Percentiles rank a stretch among this genome's conserved stretches.
Conservation (phyloP, 2,329 filamentous ascomycete species). For the Exophiala aquamarina region DNA sequence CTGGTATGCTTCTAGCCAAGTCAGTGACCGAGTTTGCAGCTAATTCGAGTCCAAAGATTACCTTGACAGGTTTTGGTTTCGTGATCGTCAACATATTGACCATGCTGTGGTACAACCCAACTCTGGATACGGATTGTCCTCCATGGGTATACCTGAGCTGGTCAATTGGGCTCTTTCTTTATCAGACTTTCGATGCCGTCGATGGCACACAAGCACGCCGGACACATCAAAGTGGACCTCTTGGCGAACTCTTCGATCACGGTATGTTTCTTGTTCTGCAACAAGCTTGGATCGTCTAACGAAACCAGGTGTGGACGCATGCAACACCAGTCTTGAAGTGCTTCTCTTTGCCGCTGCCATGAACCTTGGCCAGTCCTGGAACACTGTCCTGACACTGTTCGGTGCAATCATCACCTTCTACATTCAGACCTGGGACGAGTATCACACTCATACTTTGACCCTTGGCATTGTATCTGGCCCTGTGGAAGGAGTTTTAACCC, state of each 20-base stretch:
- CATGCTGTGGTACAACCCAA: slow-evolving; percentile 94
- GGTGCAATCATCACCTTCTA: slow-evolving; percentile 93
- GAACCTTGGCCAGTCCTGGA: slow-evolving; percentile 91
- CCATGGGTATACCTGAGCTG: slow-evolving; percentile 93
- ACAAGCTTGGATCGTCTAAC: slow-evolving; percentile 12
- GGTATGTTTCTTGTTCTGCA: slow-evolving; percentile 48
- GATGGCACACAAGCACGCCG: slow-evolving; percentile 90
- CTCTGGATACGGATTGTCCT: slow-evolving; percentile 88
- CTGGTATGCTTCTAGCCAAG: slow-evolving; percentile 36
- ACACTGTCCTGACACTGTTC: slow-evolving; percentile 79
- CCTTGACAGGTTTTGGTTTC: slow-evolving; percentile 85
- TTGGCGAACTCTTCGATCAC: slow-evolving; percentile 97
- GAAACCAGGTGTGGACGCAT: slow-evolving; percentile 73
- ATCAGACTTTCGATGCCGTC: slow-evolving; percentile 97
- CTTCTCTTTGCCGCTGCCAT: slow-evolving; percentile 88
- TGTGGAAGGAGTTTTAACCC: slow-evolving; percentile 86
- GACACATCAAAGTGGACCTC: slow-evolving; percentile 86
- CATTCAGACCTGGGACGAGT: slow-evolving; percentile 98
- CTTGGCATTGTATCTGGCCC: slow-evolving; percentile 90
- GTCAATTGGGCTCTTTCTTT: slow-evolving; percentile 86
- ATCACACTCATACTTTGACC: slow-evolving; percentile 94
- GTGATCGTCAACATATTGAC: slow-evolving; percentile 87
- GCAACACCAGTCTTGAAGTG: slow-evolving; percentile 93
- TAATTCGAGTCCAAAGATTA: slow-evolving; percentile 58
- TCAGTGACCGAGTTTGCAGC: neutral